Percentiles rank a stretch among this genome's conserved stretches.
These are phyloP conservation scores for Calamus simplicifolius DNA, from an alignment of 176 grass and related monocot genomes.

Conservation along the genomic window DNA sequence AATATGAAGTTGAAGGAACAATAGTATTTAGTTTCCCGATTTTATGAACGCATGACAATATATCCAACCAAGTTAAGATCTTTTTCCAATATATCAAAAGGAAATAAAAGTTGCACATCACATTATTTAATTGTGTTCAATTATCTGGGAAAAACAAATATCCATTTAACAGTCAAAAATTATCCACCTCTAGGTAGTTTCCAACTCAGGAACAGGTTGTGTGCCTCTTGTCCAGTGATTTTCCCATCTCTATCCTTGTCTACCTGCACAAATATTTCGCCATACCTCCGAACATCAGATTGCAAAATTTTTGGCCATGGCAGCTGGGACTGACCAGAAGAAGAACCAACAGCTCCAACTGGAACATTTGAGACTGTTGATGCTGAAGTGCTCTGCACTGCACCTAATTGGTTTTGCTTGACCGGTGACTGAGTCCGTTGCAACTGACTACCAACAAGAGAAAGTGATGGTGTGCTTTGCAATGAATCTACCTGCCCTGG, in stretches of 20 bases:
- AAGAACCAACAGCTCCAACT: slow-evolving; percentile 38
- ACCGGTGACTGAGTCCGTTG: slow-evolving; percentile 33
- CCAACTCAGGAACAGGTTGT: slow-evolving; percentile 19
- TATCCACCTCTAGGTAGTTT: slow-evolving; percentile 19
- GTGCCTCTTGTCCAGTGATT: slow-evolving; percentile 19
- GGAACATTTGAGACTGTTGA: slow-evolving; percentile 26
- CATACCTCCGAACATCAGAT: slow-evolving; percentile 17
- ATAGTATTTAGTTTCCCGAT: too few relatives aligned
- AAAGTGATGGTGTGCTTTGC: slow-evolving; percentile 26
- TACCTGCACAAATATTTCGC: slow-evolving; percentile 16
- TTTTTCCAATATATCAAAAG: too few relatives aligned
- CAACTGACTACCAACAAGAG: slow-evolving; percentile 35
- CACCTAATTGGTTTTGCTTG: slow-evolving; percentile 36
- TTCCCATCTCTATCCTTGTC: slow-evolving; percentile 22
- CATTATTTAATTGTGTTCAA: too few relatives aligned
- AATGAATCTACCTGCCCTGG: slow-evolving; percentile 28
- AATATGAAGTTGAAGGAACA: too few relatives aligned
- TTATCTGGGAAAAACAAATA: too few relatives aligned
- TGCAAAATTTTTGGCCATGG: slow-evolving; percentile 28
- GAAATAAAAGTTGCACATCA: too few relatives aligned
- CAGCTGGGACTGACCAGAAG: slow-evolving; percentile 33
- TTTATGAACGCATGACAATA: too few relatives aligned
- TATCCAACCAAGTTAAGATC: too few relatives aligned
- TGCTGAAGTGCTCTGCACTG: slow-evolving; percentile 30
- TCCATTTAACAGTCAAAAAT: background rate